Percentiles rank a stretch among this genome's conserved stretches.
These are phyloP conservation scores for Polyporus arcularius DNA, from an alignment of 768 basidiomycete species.

Conservation along the genomic window DNA sequence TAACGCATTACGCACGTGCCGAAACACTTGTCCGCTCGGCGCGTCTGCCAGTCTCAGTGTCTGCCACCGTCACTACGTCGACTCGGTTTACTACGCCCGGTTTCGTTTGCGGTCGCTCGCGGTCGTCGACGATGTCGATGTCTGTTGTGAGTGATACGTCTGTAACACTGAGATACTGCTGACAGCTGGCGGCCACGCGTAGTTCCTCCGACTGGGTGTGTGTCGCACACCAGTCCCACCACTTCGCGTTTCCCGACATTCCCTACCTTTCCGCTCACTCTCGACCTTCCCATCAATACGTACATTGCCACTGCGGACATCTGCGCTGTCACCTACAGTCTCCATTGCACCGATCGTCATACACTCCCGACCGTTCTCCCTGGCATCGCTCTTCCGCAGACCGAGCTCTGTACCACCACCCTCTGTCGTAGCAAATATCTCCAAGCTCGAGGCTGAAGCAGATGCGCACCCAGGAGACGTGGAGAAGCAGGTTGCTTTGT, in stretches of 20 bases:
- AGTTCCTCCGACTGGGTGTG: constrained; percentile 33
- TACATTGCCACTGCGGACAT: background rate
- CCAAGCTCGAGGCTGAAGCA: constrained; percentile 76
- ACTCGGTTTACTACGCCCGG: background rate
- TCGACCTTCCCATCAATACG: constrained; percentile 12
- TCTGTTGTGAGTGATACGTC: constrained; percentile 5
- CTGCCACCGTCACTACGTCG: background rate
- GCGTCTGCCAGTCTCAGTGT: background rate
- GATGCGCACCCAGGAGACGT: constrained; percentile 73
- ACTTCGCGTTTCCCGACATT: constrained; percentile 36
- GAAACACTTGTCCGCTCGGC: too few species aligned
- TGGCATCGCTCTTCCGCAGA: constrained; percentile 40
- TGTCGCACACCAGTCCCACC: constrained; percentile 32
- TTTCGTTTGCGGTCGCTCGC: background rate
- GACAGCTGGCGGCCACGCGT: background rate
- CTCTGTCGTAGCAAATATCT: constrained; percentile 65
- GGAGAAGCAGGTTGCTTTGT: constrained; percentile 67
- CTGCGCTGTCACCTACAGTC: background rate
- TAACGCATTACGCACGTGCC: constrained; percentile 22
- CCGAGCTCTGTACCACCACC: constrained; percentile 55
- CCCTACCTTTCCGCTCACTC: constrained; percentile 24
- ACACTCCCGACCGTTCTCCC: constrained; percentile 24
- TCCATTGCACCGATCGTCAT: constrained; percentile 1
- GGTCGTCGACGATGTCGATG: constrained; percentile 18
- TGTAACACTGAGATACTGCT: background rate